Percentiles rank a stretch among this genome's conserved stretches.
phyloP scores from a whole-genome alignment of 192 early-diverging fungal genomes.

The Coemansia guatemalensis region DNA sequence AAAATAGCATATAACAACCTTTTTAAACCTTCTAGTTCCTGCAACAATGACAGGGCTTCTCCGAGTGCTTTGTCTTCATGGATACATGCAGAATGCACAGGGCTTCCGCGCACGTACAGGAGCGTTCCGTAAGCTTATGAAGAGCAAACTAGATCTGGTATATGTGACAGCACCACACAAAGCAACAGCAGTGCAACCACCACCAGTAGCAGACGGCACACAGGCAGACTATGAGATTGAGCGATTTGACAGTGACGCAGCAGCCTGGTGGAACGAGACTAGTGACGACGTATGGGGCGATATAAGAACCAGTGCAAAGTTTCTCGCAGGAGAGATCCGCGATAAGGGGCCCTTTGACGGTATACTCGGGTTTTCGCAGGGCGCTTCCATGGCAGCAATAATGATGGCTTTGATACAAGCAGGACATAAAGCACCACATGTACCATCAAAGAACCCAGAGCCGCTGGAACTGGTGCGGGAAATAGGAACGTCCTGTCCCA shows the following conservation, averaged over 20 bases:
- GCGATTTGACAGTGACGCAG: background rate
- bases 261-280: slow-evolving; percentile 44
- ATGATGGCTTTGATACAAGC: slow-evolving; percentile 18
- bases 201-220: background rate
- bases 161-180: slow-evolving; percentile 29
- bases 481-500: background rate
- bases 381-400: slow-evolving; percentile 38
- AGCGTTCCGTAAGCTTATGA: slow-evolving; percentile 28
- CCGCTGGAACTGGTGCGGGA: background rate
- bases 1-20: too few species aligned
- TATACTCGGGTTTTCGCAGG: slow-evolving; percentile 48
- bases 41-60: slow-evolving; percentile 5
- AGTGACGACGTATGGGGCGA: slow-evolving; percentile 6
- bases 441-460: background rate
- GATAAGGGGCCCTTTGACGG: slow-evolving; percentile 42
- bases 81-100: slow-evolving; percentile 43
- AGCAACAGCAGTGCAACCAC: slow-evolving; percentile 12
- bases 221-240: background rate
- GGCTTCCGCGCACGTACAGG: slow-evolving; percentile 48
- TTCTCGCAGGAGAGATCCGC: background rate
- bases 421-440: background rate
- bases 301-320: slow-evolving; percentile 8
- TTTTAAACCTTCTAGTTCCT: background rate
- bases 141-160: slow-evolving; percentile 12
- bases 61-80: slow-evolving; percentile 49